phyloP scores from a whole-genome alignment of 208 protist genomes.

The Vickermania spadyakhi region DNA sequence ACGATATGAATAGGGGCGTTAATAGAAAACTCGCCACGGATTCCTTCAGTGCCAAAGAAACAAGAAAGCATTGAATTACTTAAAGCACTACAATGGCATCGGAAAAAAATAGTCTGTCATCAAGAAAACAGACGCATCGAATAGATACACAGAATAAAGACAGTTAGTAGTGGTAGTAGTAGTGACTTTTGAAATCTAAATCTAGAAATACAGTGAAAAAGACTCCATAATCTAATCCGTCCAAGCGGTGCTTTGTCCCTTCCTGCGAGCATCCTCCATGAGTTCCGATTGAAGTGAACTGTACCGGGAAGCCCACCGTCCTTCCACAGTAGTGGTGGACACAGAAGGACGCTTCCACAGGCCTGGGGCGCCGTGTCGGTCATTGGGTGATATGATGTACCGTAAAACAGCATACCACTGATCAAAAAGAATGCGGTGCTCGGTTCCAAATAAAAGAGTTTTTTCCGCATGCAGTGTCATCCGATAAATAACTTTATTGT shows the following conservation, averaged over 20 bases:
- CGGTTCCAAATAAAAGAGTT: conserved; percentile 46
- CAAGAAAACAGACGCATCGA: too few species aligned
- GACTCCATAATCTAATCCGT: not conserved
- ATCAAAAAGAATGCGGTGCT: conserved; percentile 70
- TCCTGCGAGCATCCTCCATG: not conserved
- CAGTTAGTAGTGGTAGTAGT: too few species aligned
- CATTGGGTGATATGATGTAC: conserved; percentile 32
- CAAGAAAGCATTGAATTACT: too few species aligned
- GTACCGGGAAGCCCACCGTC: conserved; percentile 40
- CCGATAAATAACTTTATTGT: conserved; percentile 44
- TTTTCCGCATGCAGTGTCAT: conserved; percentile 35
- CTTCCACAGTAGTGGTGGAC: conserved; percentile 12
- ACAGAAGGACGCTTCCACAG: conserved; percentile 36
- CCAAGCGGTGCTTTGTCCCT: not conserved
- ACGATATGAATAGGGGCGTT: too few species aligned
- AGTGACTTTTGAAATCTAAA: too few species aligned
- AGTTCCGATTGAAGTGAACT: conserved; percentile 20
- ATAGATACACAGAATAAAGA: too few species aligned
- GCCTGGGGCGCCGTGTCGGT: conserved; percentile 17
- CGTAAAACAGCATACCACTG: conserved; percentile 54
- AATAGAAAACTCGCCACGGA: too few species aligned
- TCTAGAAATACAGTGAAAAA: too few species aligned
- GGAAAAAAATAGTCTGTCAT: too few species aligned
- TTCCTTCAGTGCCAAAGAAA: too few species aligned
- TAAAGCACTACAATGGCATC: too few species aligned